Evolutionary conservation across 2,329 filamentous ascomycete species (phyloP).

Genomic region (Neospermospora avenae): DNA sequence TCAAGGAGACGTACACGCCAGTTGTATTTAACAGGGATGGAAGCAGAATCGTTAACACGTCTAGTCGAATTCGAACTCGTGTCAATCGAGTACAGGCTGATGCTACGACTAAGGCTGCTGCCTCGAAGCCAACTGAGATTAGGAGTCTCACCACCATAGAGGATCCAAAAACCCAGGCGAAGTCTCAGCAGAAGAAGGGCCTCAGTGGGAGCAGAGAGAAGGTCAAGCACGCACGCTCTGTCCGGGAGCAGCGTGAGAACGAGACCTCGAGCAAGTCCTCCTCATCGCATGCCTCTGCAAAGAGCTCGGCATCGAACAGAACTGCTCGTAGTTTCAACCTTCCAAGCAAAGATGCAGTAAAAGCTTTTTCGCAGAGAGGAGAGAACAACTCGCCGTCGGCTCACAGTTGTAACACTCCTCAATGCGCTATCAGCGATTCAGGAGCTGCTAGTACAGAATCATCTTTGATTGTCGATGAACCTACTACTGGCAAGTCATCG

Average conservation of each 20-base stretch:
- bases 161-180: neutral
- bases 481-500: no score
- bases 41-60: neutral
- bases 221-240: neutral
- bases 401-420: no score
- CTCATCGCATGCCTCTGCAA: neutral
- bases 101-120: neutral
- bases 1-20: constrained; percentile 4
- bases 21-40: neutral
- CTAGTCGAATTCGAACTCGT: neutral
- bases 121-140: neutral
- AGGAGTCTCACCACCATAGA: neutral
- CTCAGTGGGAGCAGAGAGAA: neutral
- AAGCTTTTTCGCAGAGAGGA: neutral
- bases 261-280: neutral
- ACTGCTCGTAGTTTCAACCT: neutral
- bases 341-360: neutral
- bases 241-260: neutral
- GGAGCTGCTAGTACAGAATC: no score
- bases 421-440: no score
- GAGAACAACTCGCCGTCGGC: no score
- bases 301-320: neutral
- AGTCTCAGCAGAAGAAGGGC: neutral
- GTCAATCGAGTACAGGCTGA: neutral
- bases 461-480: no score